phyloP scores from a whole-genome alignment of 2,329 filamentous ascomycete species.

The Neofusicoccum laricinum region DNA sequence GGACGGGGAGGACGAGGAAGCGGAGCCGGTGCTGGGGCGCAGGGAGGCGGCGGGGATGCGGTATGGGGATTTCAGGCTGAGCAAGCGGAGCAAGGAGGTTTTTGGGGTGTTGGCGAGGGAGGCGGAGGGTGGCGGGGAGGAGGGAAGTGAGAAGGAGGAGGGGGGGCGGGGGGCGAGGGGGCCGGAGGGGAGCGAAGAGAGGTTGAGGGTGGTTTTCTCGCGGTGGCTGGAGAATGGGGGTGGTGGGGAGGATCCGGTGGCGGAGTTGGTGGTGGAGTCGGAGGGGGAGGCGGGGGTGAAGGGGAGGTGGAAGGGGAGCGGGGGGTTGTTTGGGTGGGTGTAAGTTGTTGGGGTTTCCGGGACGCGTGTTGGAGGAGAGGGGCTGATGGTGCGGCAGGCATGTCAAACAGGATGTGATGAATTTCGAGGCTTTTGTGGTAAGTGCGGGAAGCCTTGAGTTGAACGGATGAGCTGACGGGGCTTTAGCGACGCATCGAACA shows the following conservation, averaged over 20 bases:
- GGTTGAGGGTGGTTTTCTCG: background rate
- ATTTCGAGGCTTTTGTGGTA: background rate
- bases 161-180: background rate
- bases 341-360: background rate
- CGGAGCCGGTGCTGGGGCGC: background rate
- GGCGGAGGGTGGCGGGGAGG: background rate
- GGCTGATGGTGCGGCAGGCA: background rate
- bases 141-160: background rate
- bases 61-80: background rate
- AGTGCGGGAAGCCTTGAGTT: background rate
- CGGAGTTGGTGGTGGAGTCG: background rate
- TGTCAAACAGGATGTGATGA: slow-evolving; percentile 5
- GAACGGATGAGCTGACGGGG: background rate
- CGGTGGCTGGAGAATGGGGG: background rate
- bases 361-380: background rate
- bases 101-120: background rate
- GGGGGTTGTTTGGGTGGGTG: background rate
- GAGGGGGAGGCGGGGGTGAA: background rate
- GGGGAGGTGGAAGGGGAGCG: background rate
- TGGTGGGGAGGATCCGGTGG: slow-evolving; percentile 5
- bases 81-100: background rate
- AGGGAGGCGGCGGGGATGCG: background rate
- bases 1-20: background rate
- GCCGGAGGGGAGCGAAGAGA: background rate
- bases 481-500: background rate